These are phyloP conservation scores for Lepiota subincarnata DNA, from an alignment of 768 basidiomycete genomes.

Conservation along the genomic window DNA sequence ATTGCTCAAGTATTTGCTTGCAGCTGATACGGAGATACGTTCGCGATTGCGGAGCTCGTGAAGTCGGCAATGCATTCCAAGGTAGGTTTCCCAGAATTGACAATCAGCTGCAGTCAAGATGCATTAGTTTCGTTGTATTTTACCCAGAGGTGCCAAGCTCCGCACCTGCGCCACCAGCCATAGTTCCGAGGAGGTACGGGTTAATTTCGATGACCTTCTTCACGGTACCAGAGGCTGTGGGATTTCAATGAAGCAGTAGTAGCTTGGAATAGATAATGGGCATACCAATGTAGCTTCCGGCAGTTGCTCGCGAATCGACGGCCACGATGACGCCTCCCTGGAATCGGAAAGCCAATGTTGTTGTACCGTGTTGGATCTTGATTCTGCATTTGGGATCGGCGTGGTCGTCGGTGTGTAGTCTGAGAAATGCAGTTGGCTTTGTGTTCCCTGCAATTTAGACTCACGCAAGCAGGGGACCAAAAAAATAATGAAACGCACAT, in stretches of 20 bases:
- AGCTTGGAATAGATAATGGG: conserved; percentile 7
- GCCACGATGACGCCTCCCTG: conserved; percentile 98
- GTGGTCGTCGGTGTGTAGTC: conserved; percentile 91
- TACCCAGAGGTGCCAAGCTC: conserved; percentile 14
- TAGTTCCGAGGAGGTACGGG: conserved; percentile 96
- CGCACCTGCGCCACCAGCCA: conserved; percentile 97
- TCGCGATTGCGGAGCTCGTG: conserved; percentile 96
- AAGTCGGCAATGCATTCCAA: conserved; percentile 95
- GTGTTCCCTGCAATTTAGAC: neutral
- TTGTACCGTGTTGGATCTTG: conserved; percentile 98
- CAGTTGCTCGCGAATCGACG: conserved; percentile 97
- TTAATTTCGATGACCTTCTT: conserved; percentile 99
- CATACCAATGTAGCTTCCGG: conserved; percentile 94
- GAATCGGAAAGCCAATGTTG: conserved; percentile 95
- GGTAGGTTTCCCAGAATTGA: conserved; percentile 98
- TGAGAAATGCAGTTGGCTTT: conserved; percentile 88
- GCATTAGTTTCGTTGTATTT: neutral
- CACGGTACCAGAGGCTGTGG: conserved; percentile 87
- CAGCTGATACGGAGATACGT: conserved; percentile 98
- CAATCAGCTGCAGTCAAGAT: conserved; percentile 65
- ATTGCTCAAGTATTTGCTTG: conserved; percentile 95
- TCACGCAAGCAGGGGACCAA: conserved; percentile 6
- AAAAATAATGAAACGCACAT: conserved; percentile 47
- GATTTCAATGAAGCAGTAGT: neutral
- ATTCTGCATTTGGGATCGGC: conserved; percentile 93